Conservation (phyloP, 2,329 filamentous ascomycete species). For the Canariomyces notabilis region DNA sequence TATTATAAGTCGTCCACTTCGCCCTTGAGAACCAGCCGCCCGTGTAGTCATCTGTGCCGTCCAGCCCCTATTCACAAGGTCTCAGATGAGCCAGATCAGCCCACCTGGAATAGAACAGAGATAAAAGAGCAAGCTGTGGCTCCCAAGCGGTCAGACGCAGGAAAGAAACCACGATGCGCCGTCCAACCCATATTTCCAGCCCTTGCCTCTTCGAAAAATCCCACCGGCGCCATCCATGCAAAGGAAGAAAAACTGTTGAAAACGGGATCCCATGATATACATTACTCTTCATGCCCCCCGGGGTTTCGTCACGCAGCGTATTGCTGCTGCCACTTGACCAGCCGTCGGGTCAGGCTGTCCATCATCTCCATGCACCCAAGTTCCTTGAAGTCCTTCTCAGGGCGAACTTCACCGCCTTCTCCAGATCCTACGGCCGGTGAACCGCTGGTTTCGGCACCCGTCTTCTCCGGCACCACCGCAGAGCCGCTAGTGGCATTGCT, state of each 20-base stretch:
- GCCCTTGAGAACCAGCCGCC: constrained; percentile 8
- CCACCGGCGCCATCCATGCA: constrained; percentile 9
- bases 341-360: constrained; percentile 73
- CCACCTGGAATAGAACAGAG: background rate
- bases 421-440: constrained; percentile 24
- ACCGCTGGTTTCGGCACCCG: constrained; percentile 16
- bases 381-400: constrained; percentile 60
- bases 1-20: background rate
- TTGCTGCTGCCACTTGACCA: constrained; percentile 81
- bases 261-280: constrained; percentile 1
- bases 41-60: constrained; percentile 2
- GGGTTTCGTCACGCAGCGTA: constrained; percentile 37
- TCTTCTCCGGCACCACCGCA: constrained; percentile 1
- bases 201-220: constrained; percentile 1
- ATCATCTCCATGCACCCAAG: constrained; percentile 84
- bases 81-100: background rate
- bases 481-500: constrained; percentile 1
- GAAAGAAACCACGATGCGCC: no score
- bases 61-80: constrained; percentile 1
- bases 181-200: background rate
- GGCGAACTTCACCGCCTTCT: constrained; percentile 24
- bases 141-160: background rate
- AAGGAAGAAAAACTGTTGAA: background rate
- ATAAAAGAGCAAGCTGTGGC: background rate
- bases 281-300: background rate